These are phyloP conservation scores for Fusarium lyarnte DNA, from an alignment of 2,329 filamentous ascomycete genomes.

Conservation along the genomic window DNA sequence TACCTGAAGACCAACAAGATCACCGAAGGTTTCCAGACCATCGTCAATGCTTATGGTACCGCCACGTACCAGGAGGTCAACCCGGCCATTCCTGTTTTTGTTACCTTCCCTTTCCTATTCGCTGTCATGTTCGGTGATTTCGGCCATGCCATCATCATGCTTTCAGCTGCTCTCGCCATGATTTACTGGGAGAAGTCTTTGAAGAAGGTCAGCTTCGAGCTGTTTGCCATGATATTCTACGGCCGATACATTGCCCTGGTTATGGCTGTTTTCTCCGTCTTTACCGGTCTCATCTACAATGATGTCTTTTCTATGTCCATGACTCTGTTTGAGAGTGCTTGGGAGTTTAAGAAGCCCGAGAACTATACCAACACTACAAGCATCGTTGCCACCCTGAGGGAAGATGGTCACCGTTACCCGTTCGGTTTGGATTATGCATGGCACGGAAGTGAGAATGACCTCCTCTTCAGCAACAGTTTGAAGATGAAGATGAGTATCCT, in stretches of 20 bases:
- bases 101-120: constrained; percentile 99
- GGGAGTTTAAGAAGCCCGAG: constrained; percentile 78
- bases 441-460: constrained; percentile 94
- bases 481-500: constrained; percentile 99
- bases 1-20: constrained; percentile 99
- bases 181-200: constrained; percentile 96
- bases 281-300: constrained; percentile 97
- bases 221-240: constrained; percentile 99
- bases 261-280: constrained; percentile 98
- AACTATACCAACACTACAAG: constrained; percentile 72
- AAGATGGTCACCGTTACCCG: constrained; percentile 83
- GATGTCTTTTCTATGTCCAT: constrained; percentile 95
- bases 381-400: constrained; percentile 73
- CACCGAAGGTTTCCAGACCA: constrained; percentile 97
- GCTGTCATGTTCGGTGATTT: constrained; percentile 99
- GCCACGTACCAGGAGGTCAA: constrained; percentile 98
- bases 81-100: constrained; percentile 91
- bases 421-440: constrained; percentile 96
- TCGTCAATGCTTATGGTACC: constrained; percentile 98
- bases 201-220: constrained; percentile 90
- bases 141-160: constrained; percentile 92
- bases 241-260: constrained; percentile 98
- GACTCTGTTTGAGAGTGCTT: constrained; percentile 87
- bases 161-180: constrained; percentile 84
- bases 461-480: constrained; percentile 97